Evolutionary conservation across 2,329 filamentous ascomycete genomes (phyloP), one percentile per base, ranked within the genome.

Genomic region (Cladosporium sp.): DNA sequence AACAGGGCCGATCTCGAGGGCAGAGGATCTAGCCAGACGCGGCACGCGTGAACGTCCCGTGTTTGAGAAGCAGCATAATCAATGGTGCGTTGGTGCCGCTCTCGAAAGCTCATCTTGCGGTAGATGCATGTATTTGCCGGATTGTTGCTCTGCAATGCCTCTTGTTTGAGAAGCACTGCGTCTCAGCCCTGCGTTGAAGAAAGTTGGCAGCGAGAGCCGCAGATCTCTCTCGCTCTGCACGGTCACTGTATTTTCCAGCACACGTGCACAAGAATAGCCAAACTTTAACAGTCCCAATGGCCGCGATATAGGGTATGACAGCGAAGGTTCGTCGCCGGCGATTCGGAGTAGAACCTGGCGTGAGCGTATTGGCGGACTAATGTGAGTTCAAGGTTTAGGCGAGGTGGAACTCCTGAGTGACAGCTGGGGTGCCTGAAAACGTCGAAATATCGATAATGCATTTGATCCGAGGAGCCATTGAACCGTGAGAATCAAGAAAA

Each of bases 201-300:
- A 15, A 38, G 26, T 47, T 24, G n/a, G 34, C 36, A 15, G 44
- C 21, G 15, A 21, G 15, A 32, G 26, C 26, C 18, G 38, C 26
- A 12, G 57, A 59, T 59, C 57, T 26, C 57, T 38, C 28, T 30
- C 41, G n/a, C 24, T 47, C 26, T n/a, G 38, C 57, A 58, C 55
- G 52, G 52, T n/a, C 28, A n/a, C 5, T 34, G 26, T n/a, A 12
- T 11, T 5, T 18, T 14, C 4, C n/a, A 58, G 32, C 55, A 41
- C 41, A 21, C 41, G 41, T 47, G 41, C 41, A 47, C n/a, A 21
- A 47, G n/a, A 47, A 12, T 47, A 8, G n/a, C 41, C 41, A 10
- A 47, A 47, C n/a, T 47, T 21, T 47, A 24, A 47, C 10, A 7
- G 18, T 10, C 38, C 38, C 38, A n/a, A 3, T 18, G 24, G n/a